Evolutionary conservation across 495 filamentous ascomycete genomes (phyloP), one percentile per base, ranked within the genome.

Genomic region (Daldinia grandis): DNA sequence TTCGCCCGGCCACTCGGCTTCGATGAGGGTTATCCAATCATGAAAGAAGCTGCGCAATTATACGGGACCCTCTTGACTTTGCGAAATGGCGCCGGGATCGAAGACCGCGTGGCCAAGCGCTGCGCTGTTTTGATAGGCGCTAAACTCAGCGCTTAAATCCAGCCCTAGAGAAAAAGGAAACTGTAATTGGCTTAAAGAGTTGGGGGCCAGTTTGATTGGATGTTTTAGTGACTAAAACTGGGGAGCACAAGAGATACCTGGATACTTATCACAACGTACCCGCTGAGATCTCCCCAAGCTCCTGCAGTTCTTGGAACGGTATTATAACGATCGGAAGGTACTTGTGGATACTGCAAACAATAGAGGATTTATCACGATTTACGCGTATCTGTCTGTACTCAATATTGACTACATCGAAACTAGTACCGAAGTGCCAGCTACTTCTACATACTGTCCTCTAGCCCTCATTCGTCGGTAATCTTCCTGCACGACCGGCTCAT

Each of bases 401-500:
- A 40, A 40, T 40, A 40, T 40, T 40, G 37, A 38, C 37, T n/a
- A n/a, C n/a, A n/a, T n/a, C 10, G 62, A 65, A 25, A 62, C 63
- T 24, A 42, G 37, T 64, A 64, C 33, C 21, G 54, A 5, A 35
- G 40, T 19, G 14, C 21, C 49, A n/a, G 33, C 44, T n/a, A n/a
- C 38, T 51, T 75, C 74, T n/a, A 30, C 81, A 54, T 87, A 87
- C 62, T 86, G 82, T 71, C 87, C 81, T 50, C 81, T 83, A 7
- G 77, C 82, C 50, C 85, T 78, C 82, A 87, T 85, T 40, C 78
- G 76, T 55, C 82, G 81, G 62, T 88, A 88, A 12, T 81, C 80
- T 37, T 78, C 78, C 59, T 85, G 83, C 8, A 83, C 79, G 21
- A 87, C 82, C 1, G 86, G 86, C 57, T 81, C 79, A 66, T 88